Evolutionary conservation across 1,139 yeast genomes (phyloP).

Genomic region (Diutina catenulata): DNA sequence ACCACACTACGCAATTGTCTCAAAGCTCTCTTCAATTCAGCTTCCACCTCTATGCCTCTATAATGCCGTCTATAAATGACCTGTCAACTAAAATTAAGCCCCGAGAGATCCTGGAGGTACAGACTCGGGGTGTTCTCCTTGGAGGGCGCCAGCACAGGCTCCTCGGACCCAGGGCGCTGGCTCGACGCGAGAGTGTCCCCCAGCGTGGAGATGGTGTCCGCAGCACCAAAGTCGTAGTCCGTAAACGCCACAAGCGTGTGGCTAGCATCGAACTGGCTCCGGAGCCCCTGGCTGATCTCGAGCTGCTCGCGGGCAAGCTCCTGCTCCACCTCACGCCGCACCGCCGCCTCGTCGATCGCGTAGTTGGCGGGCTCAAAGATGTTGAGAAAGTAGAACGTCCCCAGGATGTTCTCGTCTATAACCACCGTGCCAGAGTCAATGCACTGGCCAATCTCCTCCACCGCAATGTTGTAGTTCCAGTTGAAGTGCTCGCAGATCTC

Average conservation of each 20-base stretch:
- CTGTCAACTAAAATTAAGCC: too few relatives aligned
- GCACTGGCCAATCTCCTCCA: constrained; percentile 55
- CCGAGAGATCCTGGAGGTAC: too few relatives aligned
- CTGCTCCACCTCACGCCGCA: background rate
- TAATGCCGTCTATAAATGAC: too few relatives aligned
- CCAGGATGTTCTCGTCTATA: constrained; percentile 56
- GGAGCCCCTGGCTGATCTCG: background rate
- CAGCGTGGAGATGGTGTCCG: too few relatives aligned
- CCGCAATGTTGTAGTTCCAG: constrained; percentile 63
- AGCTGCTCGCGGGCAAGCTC: background rate
- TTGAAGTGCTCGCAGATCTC: constrained; percentile 26
- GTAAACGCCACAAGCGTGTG: background rate
- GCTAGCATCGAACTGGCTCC: background rate
- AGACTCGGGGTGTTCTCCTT: too few relatives aligned
- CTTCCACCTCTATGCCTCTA: too few relatives aligned
- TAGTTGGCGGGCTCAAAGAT: constrained; percentile 11
- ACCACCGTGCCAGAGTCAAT: constrained; percentile 46
- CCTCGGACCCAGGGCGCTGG: too few relatives aligned
- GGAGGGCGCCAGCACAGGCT: too few relatives aligned
- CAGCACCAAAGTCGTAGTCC: constrained; percentile 1
- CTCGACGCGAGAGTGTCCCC: too few relatives aligned
- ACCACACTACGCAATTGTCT: too few relatives aligned
- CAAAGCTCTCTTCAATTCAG: too few relatives aligned
- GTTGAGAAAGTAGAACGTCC: constrained; percentile 35
- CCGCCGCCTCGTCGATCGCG: background rate